phyloP scores from a whole-genome alignment of 805 yeast genomes.

The Starmerella floricola region DNA sequence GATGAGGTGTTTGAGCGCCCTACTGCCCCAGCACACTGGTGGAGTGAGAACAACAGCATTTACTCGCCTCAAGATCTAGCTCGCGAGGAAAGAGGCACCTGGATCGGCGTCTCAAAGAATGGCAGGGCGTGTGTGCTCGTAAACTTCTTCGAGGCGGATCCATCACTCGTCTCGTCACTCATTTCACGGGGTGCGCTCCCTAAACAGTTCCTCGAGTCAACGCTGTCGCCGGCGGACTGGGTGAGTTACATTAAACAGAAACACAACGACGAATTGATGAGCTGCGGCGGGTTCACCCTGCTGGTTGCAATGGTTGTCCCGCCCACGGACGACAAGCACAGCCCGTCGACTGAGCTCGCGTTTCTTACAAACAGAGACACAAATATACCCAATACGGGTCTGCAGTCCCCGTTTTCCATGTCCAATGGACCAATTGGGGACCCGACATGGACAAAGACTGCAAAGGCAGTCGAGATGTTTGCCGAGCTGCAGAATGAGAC shows the following conservation, averaged over 20 bases:
- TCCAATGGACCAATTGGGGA: constrained; percentile 55
- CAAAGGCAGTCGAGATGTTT: constrained; percentile 40
- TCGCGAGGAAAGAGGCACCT: constrained; percentile 68
- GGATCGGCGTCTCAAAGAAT: constrained; percentile 70
- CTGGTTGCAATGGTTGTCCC: constrained; percentile 18
- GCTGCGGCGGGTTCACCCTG: constrained; percentile 26
- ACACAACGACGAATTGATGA: constrained; percentile 11
- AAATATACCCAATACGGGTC: constrained; percentile 1
- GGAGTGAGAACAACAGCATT: constrained; percentile 33
- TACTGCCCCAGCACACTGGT: constrained; percentile 45
- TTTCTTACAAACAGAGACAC: constrained; percentile 15
- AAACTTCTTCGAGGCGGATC: constrained; percentile 49
- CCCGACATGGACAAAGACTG: constrained; percentile 63
- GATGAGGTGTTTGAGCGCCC: constrained; percentile 74
- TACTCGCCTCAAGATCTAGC: constrained; percentile 67
- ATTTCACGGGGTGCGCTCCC: constrained; percentile 47
- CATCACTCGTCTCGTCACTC: constrained; percentile 25
- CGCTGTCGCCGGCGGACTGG: constrained; percentile 37
- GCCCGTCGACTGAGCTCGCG: constrained; percentile 3
- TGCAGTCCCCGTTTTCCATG: constrained; percentile 40
- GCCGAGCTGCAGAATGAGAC: constrained; percentile 2
- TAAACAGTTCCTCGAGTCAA: constrained; percentile 33
- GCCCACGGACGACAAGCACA: not conserved
- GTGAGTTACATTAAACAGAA: constrained; percentile 25
- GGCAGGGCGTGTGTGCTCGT: constrained; percentile 58